Conservation (phyloP, 371 early-diverging fungal species). For the Homolaphlyctis polyrhiza region DNA sequence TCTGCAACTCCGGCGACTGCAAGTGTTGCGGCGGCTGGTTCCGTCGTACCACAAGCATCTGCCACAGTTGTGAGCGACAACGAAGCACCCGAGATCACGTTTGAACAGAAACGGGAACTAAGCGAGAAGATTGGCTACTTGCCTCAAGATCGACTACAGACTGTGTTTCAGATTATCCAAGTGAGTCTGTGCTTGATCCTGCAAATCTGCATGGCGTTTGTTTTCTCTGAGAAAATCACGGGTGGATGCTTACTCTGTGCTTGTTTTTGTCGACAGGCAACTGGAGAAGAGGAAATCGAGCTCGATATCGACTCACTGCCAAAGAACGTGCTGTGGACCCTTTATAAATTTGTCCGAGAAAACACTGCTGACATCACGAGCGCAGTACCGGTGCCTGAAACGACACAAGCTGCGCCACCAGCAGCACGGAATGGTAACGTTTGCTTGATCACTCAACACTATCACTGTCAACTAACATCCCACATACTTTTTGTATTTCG, state of each 20-base stretch:
- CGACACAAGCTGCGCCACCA: no score
- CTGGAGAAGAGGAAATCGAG: conserved; percentile 85
- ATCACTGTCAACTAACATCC: no score
- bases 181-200: conserved; percentile 26
- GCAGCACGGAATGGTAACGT: no score
- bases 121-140: conserved; percentile 77
- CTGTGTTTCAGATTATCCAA: conserved; percentile 82
- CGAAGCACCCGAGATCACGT: conserved; percentile 47
- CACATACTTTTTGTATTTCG: no score
- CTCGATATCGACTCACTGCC: conserved; percentile 91
- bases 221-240: background rate
- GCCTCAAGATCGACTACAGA: conserved; percentile 67
- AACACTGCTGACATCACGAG: no score
- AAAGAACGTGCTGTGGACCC: conserved; percentile 69
- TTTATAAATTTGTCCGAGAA: conserved; percentile 76
- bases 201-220: background rate
- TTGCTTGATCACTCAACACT: no score
- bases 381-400: no score
- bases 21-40: conserved; percentile 1
- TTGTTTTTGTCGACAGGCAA: background rate
- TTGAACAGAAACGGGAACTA: conserved; percentile 87
- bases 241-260: background rate
- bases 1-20: conserved; percentile 5
- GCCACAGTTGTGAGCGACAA: conserved; percentile 10
- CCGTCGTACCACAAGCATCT: conserved; percentile 1